These are phyloP conservation scores for Mortierella sp. DNA, from an alignment of 371 early-diverging fungal genomes.

Conservation along the genomic window DNA sequence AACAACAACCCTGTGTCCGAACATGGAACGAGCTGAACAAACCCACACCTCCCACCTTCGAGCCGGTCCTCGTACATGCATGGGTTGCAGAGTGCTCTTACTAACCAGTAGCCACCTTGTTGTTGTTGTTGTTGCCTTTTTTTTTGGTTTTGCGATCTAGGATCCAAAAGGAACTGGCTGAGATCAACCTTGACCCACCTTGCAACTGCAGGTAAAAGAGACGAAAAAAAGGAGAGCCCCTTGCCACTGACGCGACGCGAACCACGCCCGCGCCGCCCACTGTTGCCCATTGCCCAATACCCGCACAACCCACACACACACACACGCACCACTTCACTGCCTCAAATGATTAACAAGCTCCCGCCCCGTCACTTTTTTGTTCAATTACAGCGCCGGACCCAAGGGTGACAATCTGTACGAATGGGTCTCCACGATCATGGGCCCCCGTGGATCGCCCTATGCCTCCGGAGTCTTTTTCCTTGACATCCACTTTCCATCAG, in stretches of 20 bases:
- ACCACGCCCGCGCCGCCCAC: too few species aligned
- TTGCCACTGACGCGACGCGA: constrained; percentile 1
- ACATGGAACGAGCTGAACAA: too few species aligned
- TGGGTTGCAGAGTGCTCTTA: too few species aligned
- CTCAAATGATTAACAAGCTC: too few species aligned
- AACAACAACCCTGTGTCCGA: too few species aligned
- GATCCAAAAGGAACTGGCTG: constrained; percentile 95
- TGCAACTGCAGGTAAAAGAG: constrained; percentile 85
- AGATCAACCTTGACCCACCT: constrained; percentile 95
- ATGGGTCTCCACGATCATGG: constrained; percentile 95
- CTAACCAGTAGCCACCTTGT: neutral
- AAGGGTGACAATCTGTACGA: constrained; percentile 96
- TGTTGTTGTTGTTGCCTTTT: constrained; percentile 9
- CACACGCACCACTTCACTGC: too few species aligned
- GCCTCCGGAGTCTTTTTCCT: constrained; percentile 96
- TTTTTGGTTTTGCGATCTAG: constrained; percentile 52
- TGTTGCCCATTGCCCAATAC: too few species aligned
- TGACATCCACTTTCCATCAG: constrained; percentile 92
- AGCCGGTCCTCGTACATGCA: too few species aligned
- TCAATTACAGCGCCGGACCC: constrained; percentile 84
- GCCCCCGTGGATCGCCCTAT: constrained; percentile 89
- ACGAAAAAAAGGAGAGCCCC: too few species aligned
- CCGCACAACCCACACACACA: too few species aligned
- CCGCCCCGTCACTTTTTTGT: neutral
- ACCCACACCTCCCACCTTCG: too few species aligned